Percentiles rank a stretch among this genome's conserved stretches.
Evolutionary conservation across 2,329 filamentous ascomycete genomes (phyloP).

Genomic region (Diaporthe sp.): DNA sequence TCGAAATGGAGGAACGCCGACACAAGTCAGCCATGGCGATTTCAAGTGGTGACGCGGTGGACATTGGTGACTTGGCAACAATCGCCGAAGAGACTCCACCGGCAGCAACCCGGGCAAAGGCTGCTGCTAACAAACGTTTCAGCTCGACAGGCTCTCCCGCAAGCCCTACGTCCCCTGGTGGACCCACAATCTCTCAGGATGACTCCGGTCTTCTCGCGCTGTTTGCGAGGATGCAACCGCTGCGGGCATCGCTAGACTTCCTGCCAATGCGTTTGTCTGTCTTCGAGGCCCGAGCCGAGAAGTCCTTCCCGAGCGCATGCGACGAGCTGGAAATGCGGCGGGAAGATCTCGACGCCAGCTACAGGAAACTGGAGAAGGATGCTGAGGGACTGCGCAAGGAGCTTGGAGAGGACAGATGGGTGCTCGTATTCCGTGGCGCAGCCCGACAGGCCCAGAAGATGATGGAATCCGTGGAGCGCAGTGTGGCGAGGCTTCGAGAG

Average conservation of each 20-base stretch:
- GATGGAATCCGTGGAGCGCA: conserved; percentile 94
- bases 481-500: conserved; percentile 85
- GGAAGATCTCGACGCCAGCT: conserved; percentile 82
- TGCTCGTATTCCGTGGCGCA: conserved; percentile 94
- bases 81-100: conserved; percentile 90
- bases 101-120: conserved; percentile 63
- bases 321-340: conserved; percentile 86
- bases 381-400: conserved; percentile 91
- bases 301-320: conserved; percentile 89
- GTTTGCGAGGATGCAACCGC: conserved; percentile 94
- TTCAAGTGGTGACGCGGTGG: conserved; percentile 73
- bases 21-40: conserved; percentile 82
- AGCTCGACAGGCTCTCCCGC: conserved; percentile 76
- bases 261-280: conserved; percentile 93
- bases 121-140: conserved; percentile 72
- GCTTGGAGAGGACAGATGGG: conserved; percentile 95
- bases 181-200: conserved; percentile 76
- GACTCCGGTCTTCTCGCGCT: conserved; percentile 90
- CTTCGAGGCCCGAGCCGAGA: conserved; percentile 83
- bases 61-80: conserved; percentile 91
- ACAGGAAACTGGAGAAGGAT: conserved; percentile 89
- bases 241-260: conserved; percentile 94
- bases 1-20: conserved; percentile 97
- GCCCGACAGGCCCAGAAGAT: conserved; percentile 94
- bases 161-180: conserved; percentile 73